A percentile compares a stretch with the other conserved stretches of the same genome.
phyloP scores from a whole-genome alignment of 164 flowering plant genomes.

The Vitis vinifera region DNA sequence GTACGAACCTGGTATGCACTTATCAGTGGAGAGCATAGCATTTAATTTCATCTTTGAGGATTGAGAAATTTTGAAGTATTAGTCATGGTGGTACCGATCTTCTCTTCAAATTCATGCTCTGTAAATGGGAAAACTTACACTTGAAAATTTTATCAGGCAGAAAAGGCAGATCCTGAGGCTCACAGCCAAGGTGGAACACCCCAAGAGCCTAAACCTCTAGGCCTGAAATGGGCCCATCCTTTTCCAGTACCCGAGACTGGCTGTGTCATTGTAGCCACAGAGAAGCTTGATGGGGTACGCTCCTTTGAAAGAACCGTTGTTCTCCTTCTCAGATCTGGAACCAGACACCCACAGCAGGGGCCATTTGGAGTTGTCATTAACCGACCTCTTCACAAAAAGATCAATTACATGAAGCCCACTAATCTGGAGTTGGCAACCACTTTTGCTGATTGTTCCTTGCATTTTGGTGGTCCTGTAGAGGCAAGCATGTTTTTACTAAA shows the following conservation, averaged over 20 bases:
- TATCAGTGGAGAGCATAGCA: neutral
- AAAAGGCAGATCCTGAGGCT: slow-evolving; percentile 34
- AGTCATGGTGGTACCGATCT: neutral
- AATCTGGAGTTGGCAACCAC: slow-evolving; percentile 69
- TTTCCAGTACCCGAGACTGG: slow-evolving; percentile 82
- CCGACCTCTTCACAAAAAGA: slow-evolving; percentile 81
- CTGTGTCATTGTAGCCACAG: slow-evolving; percentile 89
- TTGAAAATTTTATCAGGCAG: slow-evolving; percentile 38
- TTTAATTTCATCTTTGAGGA: neutral
- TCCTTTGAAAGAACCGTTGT: slow-evolving; percentile 74
- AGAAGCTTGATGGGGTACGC: slow-evolving; percentile 81
- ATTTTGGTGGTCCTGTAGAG: slow-evolving; percentile 94
- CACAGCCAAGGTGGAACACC: slow-evolving; percentile 28
- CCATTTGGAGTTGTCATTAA: slow-evolving; percentile 88
- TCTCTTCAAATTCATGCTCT: neutral
- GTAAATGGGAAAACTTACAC: neutral
- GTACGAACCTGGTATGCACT: neutral
- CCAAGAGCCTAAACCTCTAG: slow-evolving; percentile 53
- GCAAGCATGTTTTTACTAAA: slow-evolving; percentile 80
- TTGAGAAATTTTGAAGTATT: neutral
- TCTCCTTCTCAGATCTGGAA: slow-evolving; percentile 81
- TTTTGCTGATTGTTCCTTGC: slow-evolving; percentile 76
- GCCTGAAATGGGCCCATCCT: slow-evolving; percentile 95
- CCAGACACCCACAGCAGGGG: slow-evolving; percentile 71
- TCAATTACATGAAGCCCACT: slow-evolving; percentile 78